Evolutionary conservation across 306 rosid genomes (phyloP).

Genomic region (Fragaria nilgerrensis): DNA sequence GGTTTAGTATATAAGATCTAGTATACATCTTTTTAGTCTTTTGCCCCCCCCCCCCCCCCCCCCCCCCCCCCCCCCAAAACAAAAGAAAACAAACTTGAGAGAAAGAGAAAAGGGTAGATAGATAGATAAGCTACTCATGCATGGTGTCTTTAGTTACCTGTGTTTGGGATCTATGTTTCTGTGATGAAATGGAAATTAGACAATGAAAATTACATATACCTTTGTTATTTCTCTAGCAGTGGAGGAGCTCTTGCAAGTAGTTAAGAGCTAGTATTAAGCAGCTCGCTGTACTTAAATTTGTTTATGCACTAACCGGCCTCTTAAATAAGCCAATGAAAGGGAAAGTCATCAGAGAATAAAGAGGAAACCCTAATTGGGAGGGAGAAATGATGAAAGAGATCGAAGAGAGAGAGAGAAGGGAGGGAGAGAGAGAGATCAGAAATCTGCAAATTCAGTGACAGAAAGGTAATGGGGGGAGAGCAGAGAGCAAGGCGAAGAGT

Average conservation of each 20-base stretch:
- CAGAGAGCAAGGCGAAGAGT: conserved; percentile 38
- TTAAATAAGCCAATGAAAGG: conserved; percentile 40
- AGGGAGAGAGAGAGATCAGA: conserved; percentile 26
- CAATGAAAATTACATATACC: conserved; percentile 21
- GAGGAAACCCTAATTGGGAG: conserved; percentile 62
- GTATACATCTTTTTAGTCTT: conserved; percentile 7
- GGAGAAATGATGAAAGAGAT: conserved; percentile 12
- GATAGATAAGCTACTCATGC: background rate
- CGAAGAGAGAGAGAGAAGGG: conserved; percentile 13
- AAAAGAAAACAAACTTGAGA: conserved; percentile 27
- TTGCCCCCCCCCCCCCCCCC: conserved; percentile 9
- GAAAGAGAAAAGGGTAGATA: background rate
- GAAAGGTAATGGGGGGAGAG: conserved; percentile 48
- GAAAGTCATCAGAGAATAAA: conserved; percentile 39
- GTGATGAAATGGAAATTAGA: conserved; percentile 6
- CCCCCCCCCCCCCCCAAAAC: too few species aligned
- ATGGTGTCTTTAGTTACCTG: background rate
- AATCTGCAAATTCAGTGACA: conserved; percentile 46
- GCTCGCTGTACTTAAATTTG: conserved; percentile 36
- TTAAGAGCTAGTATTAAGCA: conserved; percentile 16
- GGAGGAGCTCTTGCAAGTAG: conserved; percentile 37
- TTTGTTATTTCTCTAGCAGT: conserved; percentile 33
- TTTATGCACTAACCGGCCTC: conserved; percentile 24
- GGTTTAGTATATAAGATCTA: too few species aligned
- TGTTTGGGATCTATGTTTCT: conserved; percentile 5